These are phyloP conservation scores for Falciphora oryzae DNA, from an alignment of 2,329 filamentous ascomycete genomes.

Conservation along the genomic window DNA sequence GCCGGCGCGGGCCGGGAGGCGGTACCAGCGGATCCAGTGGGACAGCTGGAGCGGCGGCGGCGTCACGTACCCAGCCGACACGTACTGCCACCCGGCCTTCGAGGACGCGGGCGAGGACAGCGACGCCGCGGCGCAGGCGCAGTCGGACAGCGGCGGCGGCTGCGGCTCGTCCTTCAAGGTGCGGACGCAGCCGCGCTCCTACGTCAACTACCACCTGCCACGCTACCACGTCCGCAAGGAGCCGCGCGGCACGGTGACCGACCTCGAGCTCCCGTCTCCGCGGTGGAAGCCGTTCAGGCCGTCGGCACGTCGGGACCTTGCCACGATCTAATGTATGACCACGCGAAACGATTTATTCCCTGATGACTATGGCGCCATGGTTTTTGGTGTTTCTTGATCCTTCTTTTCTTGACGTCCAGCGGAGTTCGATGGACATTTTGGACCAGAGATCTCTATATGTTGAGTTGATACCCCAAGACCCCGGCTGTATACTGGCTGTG, in stretches of 20 bases:
- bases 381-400: not conserved
- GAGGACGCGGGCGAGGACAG: constrained; percentile 2
- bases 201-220: not conserved
- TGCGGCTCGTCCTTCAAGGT: not conserved
- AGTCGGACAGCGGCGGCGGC: not conserved
- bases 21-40: not conserved
- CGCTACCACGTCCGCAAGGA: not conserved
- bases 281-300: not conserved
- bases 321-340: not conserved
- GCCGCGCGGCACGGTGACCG: not conserved
- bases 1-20: not conserved
- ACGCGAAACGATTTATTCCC: too few relatives aligned
- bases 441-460: too few relatives aligned
- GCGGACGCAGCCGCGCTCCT: not conserved
- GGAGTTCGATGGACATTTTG: not conserved
- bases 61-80: not conserved
- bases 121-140: not conserved
- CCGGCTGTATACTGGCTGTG: not conserved
- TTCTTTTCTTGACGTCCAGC: not conserved
- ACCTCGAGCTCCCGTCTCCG: not conserved
- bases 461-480: too few relatives aligned
- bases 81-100: constrained; percentile 9
- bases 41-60: not conserved
- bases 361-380: not conserved
- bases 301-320: too few relatives aligned